Evolutionary conservation across 495 filamentous ascomycete genomes (phyloP), one percentile per base, ranked within the genome.

Genomic region (Tuber melanosporum): DNA sequence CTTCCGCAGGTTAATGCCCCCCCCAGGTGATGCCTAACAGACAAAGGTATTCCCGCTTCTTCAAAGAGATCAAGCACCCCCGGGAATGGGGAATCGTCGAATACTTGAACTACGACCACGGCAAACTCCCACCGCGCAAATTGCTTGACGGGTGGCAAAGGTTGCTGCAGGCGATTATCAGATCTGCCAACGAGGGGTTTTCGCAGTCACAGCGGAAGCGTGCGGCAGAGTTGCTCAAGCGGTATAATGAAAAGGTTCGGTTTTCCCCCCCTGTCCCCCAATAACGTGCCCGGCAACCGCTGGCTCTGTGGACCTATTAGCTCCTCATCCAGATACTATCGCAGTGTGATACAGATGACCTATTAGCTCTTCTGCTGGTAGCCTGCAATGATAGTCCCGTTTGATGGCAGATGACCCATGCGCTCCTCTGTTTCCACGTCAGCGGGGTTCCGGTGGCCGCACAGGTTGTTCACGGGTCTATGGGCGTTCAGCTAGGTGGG

Each of bases 141-240:
- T 3, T 79, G 22, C 75, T 79, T 19, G 78, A 79, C 12, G 78
- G 78, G 22, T 79, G 78, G 78, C 77, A 72, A 46, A 79, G 78
- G 42, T 79, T 75, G 17, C 70, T 79, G 3, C 43, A 74, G 15
- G 12, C 44, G 19, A 75, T 79, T 43, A 32, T 70, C 47, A 73
- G 73, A 39, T 78, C 75, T 22, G 73, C 70, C 26, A 52, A 75
- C 20, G 66, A 57, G 19, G 74, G 71, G 20, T 79, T 72, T 44
- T 66, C 76, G 3, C 66, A 22, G 19, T 39, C 72, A 42, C 76
- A 73, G 26, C 76, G 52, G n/a, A 32, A 39, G 3, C 44, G 76
- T 39, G 78, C 76, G 15, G 69, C n/a, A 22, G 76, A 79, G 19
- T 76, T 79, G n/a, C 72, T 78, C 20, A 70, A 62, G 36, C 78